Percentiles rank a stretch among this genome's conserved stretches.
Evolutionary conservation across 495 filamentous ascomycete genomes (phyloP).

Genomic region (Glonium stellatum): DNA sequence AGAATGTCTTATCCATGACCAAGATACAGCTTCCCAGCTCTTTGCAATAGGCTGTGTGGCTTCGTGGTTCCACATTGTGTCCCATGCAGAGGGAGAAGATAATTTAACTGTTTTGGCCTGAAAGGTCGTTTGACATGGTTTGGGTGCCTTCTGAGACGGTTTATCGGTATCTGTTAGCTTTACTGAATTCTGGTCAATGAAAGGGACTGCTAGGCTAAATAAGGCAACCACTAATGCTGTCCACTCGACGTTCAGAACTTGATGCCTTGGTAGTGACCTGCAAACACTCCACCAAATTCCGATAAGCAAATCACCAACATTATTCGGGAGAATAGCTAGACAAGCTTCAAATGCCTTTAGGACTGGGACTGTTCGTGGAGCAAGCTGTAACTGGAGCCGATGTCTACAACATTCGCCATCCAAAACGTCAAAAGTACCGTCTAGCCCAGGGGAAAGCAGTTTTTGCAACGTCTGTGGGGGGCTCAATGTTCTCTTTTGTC

Average conservation of each 20-base stretch:
- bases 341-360: conserved; percentile 16
- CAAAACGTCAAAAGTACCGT: conserved; percentile 20
- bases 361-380: conserved; percentile 15
- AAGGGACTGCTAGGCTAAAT: conserved; percentile 49
- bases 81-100: conserved; percentile 11
- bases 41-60: conserved; percentile 8
- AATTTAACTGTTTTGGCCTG: conserved; percentile 3
- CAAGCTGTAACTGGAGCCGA: conserved; percentile 14
- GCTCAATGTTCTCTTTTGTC: conserved; percentile 19
- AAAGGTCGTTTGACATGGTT: not conserved
- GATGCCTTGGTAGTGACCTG: conserved; percentile 50
- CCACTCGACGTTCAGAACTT: conserved; percentile 63
- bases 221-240: conserved; percentile 66
- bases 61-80: conserved; percentile 15
- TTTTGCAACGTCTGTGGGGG: conserved; percentile 4
- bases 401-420: conserved; percentile 20
- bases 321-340: conserved; percentile 30
- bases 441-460: conserved; percentile 4
- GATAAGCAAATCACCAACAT: conserved; percentile 57
- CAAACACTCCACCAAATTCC: conserved; percentile 70
- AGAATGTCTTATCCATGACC: conserved; percentile 20
- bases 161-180: conserved; percentile 5
- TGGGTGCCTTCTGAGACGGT: conserved; percentile 5
- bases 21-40: conserved; percentile 17
- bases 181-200: conserved; percentile 25